These are phyloP conservation scores for Botrytis sinoallii DNA, from an alignment of 2,329 filamentous ascomycete species.

Conservation along the genomic window DNA sequence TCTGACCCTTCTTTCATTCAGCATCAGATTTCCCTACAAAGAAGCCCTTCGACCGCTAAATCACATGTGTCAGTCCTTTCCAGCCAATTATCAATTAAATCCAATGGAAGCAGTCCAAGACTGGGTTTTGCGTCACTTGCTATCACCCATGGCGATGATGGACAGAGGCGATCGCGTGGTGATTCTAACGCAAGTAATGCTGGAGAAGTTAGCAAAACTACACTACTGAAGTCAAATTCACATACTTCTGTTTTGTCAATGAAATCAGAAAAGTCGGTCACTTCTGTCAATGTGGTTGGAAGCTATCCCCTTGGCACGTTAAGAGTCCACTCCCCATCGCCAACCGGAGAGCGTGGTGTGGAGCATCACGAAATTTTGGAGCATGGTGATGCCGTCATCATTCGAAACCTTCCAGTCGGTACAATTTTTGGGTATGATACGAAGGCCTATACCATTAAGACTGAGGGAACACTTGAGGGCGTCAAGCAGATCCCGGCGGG, in stretches of 20 bases:
- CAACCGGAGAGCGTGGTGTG: conserved; percentile 22
- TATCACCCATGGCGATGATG: conserved; percentile 17
- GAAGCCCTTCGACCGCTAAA: conserved; percentile 29
- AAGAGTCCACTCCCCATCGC: conserved; percentile 39
- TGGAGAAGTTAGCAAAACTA: conserved; percentile 22
- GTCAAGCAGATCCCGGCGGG: conserved; percentile 55
- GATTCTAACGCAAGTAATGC: conserved; percentile 23
- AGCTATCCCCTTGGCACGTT: conserved; percentile 44
- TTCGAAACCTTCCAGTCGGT: conserved; percentile 48
- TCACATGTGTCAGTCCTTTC: conserved; percentile 27
- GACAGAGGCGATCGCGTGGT: conserved; percentile 20
- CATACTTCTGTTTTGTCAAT: conserved; percentile 21
- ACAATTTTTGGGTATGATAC: conserved; percentile 36
- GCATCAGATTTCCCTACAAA: conserved; percentile 30
- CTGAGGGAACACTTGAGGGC: conserved; percentile 50
- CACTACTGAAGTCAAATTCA: conserved; percentile 32
- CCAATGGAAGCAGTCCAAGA: conserved; percentile 24
- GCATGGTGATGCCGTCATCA: conserved; percentile 49
- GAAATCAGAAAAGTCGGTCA: conserved; percentile 33
- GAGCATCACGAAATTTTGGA: conserved; percentile 33
- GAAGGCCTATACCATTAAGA: conserved; percentile 47
- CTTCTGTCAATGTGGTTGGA: conserved; percentile 38
- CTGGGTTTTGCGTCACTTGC: conserved; percentile 20
- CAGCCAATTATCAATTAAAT: conserved; percentile 29
- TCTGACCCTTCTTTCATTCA: conserved; percentile 31